Evolutionary conservation across 73 alveolate species (phyloP).

Genomic region (Tetrahymena borealis): DNA sequence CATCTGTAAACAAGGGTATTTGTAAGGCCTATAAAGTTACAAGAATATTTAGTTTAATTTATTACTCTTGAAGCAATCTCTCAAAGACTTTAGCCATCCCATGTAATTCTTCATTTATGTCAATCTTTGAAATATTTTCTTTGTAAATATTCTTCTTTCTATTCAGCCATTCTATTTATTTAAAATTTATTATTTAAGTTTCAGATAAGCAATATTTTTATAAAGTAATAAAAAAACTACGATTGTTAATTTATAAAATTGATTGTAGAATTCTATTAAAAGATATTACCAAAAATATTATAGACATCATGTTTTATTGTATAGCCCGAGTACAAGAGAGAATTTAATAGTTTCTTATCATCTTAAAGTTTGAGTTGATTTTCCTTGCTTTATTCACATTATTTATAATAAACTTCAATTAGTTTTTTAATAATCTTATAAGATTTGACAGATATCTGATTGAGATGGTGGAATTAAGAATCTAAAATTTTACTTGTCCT

Average conservation of each 20-base stretch:
- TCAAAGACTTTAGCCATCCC: background rate
- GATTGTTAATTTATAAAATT: background rate
- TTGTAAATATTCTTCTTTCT: background rate
- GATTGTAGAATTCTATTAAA: background rate
- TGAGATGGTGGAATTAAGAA: background rate
- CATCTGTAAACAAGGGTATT: background rate
- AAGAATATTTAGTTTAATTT: background rate
- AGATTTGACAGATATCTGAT: background rate
- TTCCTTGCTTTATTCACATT: background rate
- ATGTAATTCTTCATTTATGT: background rate
- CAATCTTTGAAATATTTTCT: background rate
- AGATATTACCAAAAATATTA: background rate
- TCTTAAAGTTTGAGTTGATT: background rate
- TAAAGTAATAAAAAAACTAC: too few relatives aligned
- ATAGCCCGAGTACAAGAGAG: background rate
- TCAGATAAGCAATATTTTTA: too few relatives aligned
- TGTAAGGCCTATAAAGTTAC: too few relatives aligned
- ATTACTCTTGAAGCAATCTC: background rate
- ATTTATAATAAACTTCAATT: background rate
- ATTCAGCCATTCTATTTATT: background rate
- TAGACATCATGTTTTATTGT: background rate
- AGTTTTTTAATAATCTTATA: background rate
- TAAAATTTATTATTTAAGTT: too few relatives aligned
- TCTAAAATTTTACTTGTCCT: background rate
- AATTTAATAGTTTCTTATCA: background rate